Percentiles rank a stretch among this genome's conserved stretches.
Evolutionary conservation across 73 alveolate genomes (phyloP).

Genomic region (Paramecium primaurelia): DNA sequence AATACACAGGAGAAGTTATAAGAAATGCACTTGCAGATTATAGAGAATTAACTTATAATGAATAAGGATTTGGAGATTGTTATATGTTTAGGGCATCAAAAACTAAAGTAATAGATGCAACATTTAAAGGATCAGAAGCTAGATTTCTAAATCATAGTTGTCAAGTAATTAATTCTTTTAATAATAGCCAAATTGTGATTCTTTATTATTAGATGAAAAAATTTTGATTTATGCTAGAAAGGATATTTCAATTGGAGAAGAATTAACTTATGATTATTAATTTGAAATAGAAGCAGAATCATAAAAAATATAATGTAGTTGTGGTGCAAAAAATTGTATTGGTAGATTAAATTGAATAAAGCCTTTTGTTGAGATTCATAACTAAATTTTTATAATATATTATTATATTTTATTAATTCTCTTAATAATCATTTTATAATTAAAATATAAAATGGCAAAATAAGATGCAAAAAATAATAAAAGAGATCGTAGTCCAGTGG

Average conservation of each 20-base stretch:
- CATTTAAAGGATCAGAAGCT: slow-evolving; percentile 93
- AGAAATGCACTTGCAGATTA: slow-evolving; percentile 92
- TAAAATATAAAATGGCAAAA: not conserved
- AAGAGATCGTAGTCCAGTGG: slow-evolving; percentile 6
- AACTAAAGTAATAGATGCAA: slow-evolving; percentile 94
- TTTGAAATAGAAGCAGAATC: slow-evolving; percentile 90
- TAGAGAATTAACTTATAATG: slow-evolving; percentile 87
- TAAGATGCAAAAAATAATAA: not conserved
- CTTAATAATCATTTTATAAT: not conserved
- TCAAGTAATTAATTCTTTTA: slow-evolving; percentile 58
- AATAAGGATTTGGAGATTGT: slow-evolving; percentile 97
- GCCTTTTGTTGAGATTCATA: not conserved
- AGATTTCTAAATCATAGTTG: slow-evolving; percentile 95
- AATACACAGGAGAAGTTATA: slow-evolving; percentile 95
- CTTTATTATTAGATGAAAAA: slow-evolving; percentile 90
- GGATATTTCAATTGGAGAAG: slow-evolving; percentile 90
- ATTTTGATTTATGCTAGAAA: slow-evolving; percentile 91
- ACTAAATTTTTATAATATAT: not conserved
- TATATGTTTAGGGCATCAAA: slow-evolving; percentile 93
- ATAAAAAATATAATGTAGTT: slow-evolving; percentile 85
- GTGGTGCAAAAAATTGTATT: slow-evolving; percentile 94
- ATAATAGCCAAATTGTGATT: slow-evolving; percentile 81
- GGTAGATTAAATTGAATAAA: slow-evolving; percentile 85
- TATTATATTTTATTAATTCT: not conserved
- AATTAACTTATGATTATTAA: slow-evolving; percentile 91